Percentiles rank a stretch among this genome's conserved stretches.
phyloP scores from a whole-genome alignment of 2,329 filamentous ascomycete species.

The Ascochyta fabae region DNA sequence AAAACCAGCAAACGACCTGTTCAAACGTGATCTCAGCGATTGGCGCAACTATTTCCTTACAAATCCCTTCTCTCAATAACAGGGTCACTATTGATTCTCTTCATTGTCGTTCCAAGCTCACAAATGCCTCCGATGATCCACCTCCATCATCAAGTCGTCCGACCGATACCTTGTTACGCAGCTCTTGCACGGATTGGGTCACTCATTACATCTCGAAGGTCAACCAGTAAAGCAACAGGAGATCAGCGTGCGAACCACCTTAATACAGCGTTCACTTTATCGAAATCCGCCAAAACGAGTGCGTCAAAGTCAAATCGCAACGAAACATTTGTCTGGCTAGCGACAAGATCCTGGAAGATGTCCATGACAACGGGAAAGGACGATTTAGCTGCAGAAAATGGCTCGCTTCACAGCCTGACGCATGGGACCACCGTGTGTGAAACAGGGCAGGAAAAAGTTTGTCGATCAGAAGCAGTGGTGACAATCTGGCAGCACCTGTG shows the following conservation, averaged over 20 bases:
- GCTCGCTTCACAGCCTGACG: not conserved
- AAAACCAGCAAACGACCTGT: not conserved
- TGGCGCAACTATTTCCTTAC: not conserved
- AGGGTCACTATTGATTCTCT: not conserved
- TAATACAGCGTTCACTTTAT: not conserved
- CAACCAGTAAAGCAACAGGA: not conserved
- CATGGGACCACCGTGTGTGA: not conserved
- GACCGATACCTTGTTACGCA: not conserved
- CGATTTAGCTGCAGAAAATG: not conserved
- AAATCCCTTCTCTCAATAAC: not conserved
- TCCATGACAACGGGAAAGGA: not conserved
- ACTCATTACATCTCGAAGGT: not conserved
- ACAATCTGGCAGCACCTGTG: slow-evolving; percentile 32
- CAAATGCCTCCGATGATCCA: not conserved
- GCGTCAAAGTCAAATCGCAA: not conserved
- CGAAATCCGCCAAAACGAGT: not conserved
- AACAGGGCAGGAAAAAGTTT: not conserved
- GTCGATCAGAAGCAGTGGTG: slow-evolving; percentile 1
- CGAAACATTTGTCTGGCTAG: not conserved
- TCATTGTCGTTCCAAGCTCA: not conserved
- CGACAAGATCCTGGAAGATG: not conserved
- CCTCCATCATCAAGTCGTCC: not conserved
- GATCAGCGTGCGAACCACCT: not conserved
- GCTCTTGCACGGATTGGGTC: not conserved
- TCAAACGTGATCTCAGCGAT: not conserved